Evolutionary conservation across 2,329 filamentous ascomycete genomes (phyloP), one percentile per base, ranked within the genome.

Genomic region (Venturia oleaginea): DNA sequence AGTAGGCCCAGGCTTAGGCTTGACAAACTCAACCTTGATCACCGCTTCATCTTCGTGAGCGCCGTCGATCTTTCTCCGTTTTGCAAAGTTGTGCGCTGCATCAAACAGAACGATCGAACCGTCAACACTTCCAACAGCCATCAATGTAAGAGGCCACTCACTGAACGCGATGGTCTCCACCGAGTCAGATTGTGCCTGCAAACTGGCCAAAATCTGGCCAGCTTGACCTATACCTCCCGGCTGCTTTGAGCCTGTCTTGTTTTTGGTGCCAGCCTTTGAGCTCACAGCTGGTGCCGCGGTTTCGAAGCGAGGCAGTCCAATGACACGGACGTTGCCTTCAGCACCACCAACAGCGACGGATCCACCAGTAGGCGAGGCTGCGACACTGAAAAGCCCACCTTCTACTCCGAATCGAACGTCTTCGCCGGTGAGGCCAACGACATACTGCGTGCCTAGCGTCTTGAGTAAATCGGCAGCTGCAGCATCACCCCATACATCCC

Each of bases 321-420:
- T 84, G 67, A 97, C 84, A 71, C 89, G 90, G 74, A 97, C 89
- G 66, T 90, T 84, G 34, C 94, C 94, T 65, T 88, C 90, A 0
- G 91, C 92, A 66, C 94, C 94, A 65, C 94, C 94, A 0, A 91
- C 90, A 0, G 91, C 93, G 1, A 92, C 86, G 67, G 96, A 88
- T 0, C 88, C 80, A 46, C 91, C 89, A 19, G 85, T 86, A 0
- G 92, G 92, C 6, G 93, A 88, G 68, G 97, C 80, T 22, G 90
- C 91, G 42, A 97, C 84, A 46, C 89, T 91, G 82, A 92, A 97
- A 1, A 99, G 81, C 0, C 94, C 94, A 30, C 93, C 94, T 65
- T 96, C 90, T 61, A 97, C 89, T 38, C 85, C 86, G 78, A 99
- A 99, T 59, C 94, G 87, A 79, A 96, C 90, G 76, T 99, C 94